These are phyloP conservation scores for Nakaseomyces glabratus DNA, from an alignment of 1,139 yeast genomes.

Conservation along the genomic window DNA sequence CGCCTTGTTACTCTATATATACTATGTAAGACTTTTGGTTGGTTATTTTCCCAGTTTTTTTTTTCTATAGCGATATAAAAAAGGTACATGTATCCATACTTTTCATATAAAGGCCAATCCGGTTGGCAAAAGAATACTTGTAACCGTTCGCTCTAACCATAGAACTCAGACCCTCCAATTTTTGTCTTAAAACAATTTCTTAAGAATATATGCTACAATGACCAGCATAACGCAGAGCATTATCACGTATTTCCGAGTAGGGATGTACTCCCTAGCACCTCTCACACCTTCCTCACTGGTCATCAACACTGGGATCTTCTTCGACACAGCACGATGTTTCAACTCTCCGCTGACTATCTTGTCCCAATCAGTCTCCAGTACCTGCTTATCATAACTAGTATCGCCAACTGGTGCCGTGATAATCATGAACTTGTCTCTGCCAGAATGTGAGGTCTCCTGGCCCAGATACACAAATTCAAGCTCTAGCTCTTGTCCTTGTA, in stretches of 20 bases:
- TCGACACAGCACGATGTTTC: conserved; percentile 52
- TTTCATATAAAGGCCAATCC: no score
- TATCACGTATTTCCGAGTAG: background rate
- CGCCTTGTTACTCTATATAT: no score
- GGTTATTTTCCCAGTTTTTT: no score
- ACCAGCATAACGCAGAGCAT: background rate
- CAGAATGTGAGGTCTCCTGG: conserved; percentile 30
- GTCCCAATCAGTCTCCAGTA: conserved; percentile 1
- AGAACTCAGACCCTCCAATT: no score
- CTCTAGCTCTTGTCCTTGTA: conserved; percentile 34
- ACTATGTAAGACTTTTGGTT: no score
- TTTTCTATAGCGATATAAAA: no score
- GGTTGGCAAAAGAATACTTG: no score
- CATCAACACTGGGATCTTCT: conserved; percentile 46
- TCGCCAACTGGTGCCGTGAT: conserved; percentile 54
- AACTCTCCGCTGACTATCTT: conserved; percentile 46
- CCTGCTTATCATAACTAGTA: background rate
- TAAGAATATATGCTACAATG: background rate
- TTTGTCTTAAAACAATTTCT: background rate
- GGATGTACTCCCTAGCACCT: background rate
- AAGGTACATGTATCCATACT: no score
- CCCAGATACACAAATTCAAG: conserved; percentile 4
- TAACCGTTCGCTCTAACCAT: no score
- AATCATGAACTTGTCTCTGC: conserved; percentile 59
- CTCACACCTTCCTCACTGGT: no score